Base-by-base conservation (phyloP, 805 yeast species). In the Spathaspora boniae region DNA sequence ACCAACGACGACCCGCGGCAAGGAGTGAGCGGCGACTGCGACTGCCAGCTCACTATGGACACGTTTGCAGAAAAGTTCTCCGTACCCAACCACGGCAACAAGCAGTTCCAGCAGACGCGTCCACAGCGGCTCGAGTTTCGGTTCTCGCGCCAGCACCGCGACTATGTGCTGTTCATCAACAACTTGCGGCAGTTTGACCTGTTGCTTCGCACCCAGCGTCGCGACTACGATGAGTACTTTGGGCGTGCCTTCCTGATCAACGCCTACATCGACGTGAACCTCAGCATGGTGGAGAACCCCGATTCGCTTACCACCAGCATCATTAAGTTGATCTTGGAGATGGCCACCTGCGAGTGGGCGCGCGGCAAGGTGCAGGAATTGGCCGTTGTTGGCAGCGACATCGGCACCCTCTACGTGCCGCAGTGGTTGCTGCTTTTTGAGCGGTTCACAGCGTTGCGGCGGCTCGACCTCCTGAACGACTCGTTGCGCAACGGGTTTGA, bases 381-480 rank as follows among this genome's bases (percentile, higher is more conserved):
- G 4, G 46, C 60, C 11, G 51, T 65, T 14, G 39, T 43, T 14
- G 48, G 54, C n/a, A 60, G 66, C 9, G 64, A 63, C 26, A 54
- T 65, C 2, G 70, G 71, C 4, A 45, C 47, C 6, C 47, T 54
- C 33, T 63, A 45, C 40, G 54, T 53, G 3, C 30, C 43, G 3
- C 53, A 52, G 33, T 65, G 71, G 71, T 48, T 54, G 23, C 46
- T 45, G 26, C 41, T 64, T 3, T 53, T 65, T 22, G 31, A 37
- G 9, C 43, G 49, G 14, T 60, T 62, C 31, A 22, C 37, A 8
- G 48, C 48, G 26, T 35, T 60, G 12, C 30, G 33, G 15, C 31
- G 16, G 16, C 46, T 65, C 22, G 44, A 55, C 26, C 44, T 64
- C n/a, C 37, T 50, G 3, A 54, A 59, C 27, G 60, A 62, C 40